These are phyloP conservation scores for Alternaria sp. DNA, from an alignment of 2,329 filamentous ascomycete genomes.

Conservation along the genomic window DNA sequence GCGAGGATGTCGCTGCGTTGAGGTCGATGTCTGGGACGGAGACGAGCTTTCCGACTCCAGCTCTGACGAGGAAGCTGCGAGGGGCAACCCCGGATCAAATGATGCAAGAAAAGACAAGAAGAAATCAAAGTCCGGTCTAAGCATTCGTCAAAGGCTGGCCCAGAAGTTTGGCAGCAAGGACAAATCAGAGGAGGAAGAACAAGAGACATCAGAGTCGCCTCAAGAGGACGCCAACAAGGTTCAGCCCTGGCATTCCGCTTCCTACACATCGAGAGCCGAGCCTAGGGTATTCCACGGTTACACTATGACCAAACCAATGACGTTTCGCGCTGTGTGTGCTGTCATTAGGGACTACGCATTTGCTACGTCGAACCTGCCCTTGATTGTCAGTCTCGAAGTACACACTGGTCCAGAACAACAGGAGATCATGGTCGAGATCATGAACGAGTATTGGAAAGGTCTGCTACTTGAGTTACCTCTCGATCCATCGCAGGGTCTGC, in stretches of 20 bases:
- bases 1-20: constrained; percentile 84
- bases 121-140: constrained; percentile 33
- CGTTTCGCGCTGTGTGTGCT: constrained; percentile 85
- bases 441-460: constrained; percentile 84
- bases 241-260: constrained; percentile 42
- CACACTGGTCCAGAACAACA: constrained; percentile 85
- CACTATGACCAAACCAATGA: constrained; percentile 83
- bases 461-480: constrained; percentile 70
- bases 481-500: constrained; percentile 46
- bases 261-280: constrained; percentile 57
- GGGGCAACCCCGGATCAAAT: constrained; percentile 20
- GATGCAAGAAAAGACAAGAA: constrained; percentile 37
- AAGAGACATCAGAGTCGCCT: constrained; percentile 11
- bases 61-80: constrained; percentile 43
- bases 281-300: constrained; percentile 84
- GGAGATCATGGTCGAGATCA: constrained; percentile 90
- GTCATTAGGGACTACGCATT: constrained; percentile 83
- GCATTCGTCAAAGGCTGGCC: constrained; percentile 45
- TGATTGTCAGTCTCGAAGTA: constrained; percentile 93
- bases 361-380: constrained; percentile 71
- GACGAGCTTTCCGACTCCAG: constrained; percentile 53
- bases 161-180: constrained; percentile 40
- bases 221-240: constrained; percentile 23
- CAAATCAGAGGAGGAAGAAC: constrained; percentile 27
- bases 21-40: constrained; percentile 95